Evolutionary conservation across 176 grass and related monocot species (phyloP), one percentile per base, ranked within the genome.

Genomic region (Hyparrhenia diplandra): DNA sequence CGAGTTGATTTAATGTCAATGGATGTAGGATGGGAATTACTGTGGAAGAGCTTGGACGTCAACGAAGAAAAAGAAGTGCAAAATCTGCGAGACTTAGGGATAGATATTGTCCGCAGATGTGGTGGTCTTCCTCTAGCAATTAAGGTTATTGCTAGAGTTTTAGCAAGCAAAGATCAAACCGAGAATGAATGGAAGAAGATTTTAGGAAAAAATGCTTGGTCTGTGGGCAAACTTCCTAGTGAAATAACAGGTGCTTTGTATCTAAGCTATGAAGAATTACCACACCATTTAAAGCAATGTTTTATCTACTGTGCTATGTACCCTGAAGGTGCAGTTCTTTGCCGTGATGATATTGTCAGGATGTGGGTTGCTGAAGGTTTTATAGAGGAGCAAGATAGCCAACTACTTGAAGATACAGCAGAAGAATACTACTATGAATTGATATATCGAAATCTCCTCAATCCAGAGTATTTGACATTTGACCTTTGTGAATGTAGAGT

Each of bases 171-270:
- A 70, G 60, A 76, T 12, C 52, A 36, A 46, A 80, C 18, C 2
- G 65, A 23, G 23, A 77, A 27, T 58, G 80, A 87, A 39, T 87
- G 89, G 89, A 64, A 54, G 20, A 87, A 70, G 30, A 37, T 91
- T 49, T 58, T 87, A 3, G 34, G 13, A 75, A 90, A 76, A 47
- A 40, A 90, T 83, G 31, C 68, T 40, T 90, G 88, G 84, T 84
- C 54, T 3, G 76, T 79, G 49, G 70, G 4, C 12, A 24, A 71
- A 4, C 52, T 70, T 66, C 66, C 52, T n/a, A 62, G 71, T 76
- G 72, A 87, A 42, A 64, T 83, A 47, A 35, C 10, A 11, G 16
- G 80, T 31, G 88, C 80, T 67, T 20, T 90, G 6, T 86, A 80
- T 57, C 40, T 83, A 68, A 90, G 84, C 69, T 86, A 80, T 30